Conservation (phyloP, 2,329 filamentous ascomycete species). For the Nemania diffusa region DNA sequence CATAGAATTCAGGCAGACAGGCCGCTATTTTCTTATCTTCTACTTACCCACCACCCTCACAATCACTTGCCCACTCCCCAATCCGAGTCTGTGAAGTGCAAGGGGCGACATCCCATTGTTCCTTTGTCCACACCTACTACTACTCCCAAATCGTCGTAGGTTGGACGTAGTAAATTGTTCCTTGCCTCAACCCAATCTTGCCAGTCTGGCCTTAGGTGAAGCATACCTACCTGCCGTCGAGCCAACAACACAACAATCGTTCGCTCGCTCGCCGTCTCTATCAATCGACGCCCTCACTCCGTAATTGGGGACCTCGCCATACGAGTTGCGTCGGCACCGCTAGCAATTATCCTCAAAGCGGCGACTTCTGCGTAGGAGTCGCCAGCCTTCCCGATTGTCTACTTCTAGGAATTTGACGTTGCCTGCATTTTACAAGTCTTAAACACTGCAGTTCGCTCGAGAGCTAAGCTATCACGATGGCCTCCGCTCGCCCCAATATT, state of each 20-base stretch:
- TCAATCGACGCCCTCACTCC: constrained; percentile 2
- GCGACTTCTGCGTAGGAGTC: constrained; percentile 39
- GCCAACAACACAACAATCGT: constrained; percentile 12
- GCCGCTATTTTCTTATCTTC: constrained; percentile 39
- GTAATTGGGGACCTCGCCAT: constrained; percentile 11
- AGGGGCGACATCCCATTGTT: constrained; percentile 35
- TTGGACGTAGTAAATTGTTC: constrained; percentile 16
- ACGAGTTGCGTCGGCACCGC: constrained; percentile 26
- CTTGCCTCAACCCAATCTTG: constrained; percentile 1
- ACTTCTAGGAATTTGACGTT: not conserved
- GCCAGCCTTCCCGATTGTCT: constrained; percentile 18
- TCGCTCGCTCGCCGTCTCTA: not conserved
- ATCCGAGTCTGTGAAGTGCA: constrained; percentile 38
- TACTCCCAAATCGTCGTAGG: constrained; percentile 1
- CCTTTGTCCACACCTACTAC: constrained; percentile 21
- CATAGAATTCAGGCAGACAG: constrained; percentile 38
- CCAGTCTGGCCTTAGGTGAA: constrained; percentile 8
- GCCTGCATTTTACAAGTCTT: constrained; percentile 13
- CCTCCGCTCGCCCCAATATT: constrained; percentile 58
- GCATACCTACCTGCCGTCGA: not conserved
- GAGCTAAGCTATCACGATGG: constrained; percentile 54
- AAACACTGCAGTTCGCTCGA: constrained; percentile 17
- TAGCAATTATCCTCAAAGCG: constrained; percentile 28
- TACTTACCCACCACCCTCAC: constrained; percentile 26
- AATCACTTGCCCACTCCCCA: constrained; percentile 23